phyloP scores from a whole-genome alignment of 2,329 filamentous ascomycete genomes.

The Fusarium miscanthi region DNA sequence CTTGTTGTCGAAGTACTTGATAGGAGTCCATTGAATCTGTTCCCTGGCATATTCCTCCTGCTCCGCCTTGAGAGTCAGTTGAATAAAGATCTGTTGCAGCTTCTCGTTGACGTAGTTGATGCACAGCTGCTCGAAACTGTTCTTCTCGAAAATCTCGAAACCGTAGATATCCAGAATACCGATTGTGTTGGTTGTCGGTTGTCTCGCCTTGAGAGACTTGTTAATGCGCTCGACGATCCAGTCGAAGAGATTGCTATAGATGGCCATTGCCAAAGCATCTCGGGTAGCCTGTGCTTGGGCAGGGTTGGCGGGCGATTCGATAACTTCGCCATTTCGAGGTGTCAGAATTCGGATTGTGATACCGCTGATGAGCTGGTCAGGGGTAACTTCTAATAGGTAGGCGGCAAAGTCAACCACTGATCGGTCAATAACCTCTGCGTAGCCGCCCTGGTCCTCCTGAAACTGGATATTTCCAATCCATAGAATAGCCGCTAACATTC shows the following conservation, averaged over 20 bases:
- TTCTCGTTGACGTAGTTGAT: slow-evolving; percentile 99
- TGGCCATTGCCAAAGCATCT: slow-evolving; percentile 92
- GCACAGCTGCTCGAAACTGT: slow-evolving; percentile 98
- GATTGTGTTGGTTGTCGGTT: slow-evolving; percentile 82
- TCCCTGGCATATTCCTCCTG: slow-evolving; percentile 97
- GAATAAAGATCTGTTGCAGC: slow-evolving; percentile 98
- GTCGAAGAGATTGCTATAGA: slow-evolving; percentile 97
- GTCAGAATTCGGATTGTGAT: slow-evolving; percentile 90
- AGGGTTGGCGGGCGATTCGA: slow-evolving; percentile 83
- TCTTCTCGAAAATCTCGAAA: slow-evolving; percentile 99
- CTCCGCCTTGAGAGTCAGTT: slow-evolving; percentile 94
- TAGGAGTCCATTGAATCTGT: slow-evolving; percentile 98
- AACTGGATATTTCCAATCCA: slow-evolving; percentile 98
- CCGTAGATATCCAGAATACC: slow-evolving; percentile 99
- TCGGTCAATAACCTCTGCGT: slow-evolving; percentile 86
- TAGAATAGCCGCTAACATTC: slow-evolving; percentile 89
- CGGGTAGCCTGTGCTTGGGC: slow-evolving; percentile 87
- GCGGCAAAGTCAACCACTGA: slow-evolving; percentile 95
- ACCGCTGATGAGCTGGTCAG: slow-evolving; percentile 82
- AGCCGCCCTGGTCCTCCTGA: slow-evolving; percentile 86
- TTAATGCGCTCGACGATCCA: slow-evolving; percentile 98
- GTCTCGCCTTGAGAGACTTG: slow-evolving; percentile 82
- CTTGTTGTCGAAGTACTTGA: slow-evolving; percentile 99
- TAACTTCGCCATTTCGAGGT: slow-evolving; percentile 72
- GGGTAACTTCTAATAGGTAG: slow-evolving; percentile 89